phyloP scores from a whole-genome alignment of 2,329 filamentous ascomycete species.

The Fusarium succisae region DNA sequence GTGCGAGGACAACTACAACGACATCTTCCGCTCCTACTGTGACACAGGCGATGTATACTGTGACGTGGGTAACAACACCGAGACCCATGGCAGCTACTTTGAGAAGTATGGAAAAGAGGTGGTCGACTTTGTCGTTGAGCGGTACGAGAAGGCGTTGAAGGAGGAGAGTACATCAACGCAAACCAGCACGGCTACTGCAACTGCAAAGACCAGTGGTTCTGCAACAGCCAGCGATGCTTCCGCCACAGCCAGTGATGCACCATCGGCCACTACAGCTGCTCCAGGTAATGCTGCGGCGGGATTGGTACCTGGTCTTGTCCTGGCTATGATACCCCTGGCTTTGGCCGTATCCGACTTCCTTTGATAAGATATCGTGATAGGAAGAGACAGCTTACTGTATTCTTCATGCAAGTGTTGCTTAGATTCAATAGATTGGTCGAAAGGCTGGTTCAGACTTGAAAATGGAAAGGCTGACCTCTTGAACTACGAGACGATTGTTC shows the following conservation, averaged over 20 bases:
- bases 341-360: constrained; percentile 4
- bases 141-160: constrained; percentile 40
- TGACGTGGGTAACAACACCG: constrained; percentile 44
- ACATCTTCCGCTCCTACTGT: constrained; percentile 53
- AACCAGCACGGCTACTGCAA: constrained; percentile 1
- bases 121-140: constrained; percentile 49
- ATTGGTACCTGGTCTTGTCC: constrained; percentile 7
- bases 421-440: not conserved
- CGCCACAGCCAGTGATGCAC: not conserved
- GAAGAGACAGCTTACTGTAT: not conserved
- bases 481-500: not conserved
- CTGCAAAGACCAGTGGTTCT: constrained; percentile 7
- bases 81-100: constrained; percentile 51
- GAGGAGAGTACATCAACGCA: constrained; percentile 3
- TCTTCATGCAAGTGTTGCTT: not conserved
- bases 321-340: constrained; percentile 9
- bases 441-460: too few relatives aligned
- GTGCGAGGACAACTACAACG: constrained; percentile 48
- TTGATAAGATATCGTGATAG: not conserved
- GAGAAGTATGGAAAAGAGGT: constrained; percentile 47
- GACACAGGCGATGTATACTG: constrained; percentile 55
- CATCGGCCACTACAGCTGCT: constrained; percentile 1
- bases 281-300: constrained; percentile 21
- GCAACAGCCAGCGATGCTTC: not conserved
- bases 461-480: not conserved